Conservation (phyloP, 108 stramenopile genomes). For the Nannochloropsis salina region DNA sequence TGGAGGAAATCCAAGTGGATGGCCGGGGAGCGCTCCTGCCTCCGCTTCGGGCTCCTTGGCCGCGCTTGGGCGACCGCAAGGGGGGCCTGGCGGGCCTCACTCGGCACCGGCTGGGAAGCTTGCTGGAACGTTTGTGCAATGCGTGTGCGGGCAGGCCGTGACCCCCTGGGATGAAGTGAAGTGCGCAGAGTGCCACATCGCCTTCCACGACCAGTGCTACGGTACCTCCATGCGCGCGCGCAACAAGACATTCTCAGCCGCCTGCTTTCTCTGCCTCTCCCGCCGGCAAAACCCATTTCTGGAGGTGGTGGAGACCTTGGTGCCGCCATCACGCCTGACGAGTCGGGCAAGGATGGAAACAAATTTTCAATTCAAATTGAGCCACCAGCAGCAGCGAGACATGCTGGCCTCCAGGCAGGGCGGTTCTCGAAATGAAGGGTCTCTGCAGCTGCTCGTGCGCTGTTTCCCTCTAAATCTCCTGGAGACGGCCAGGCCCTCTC, state of each 20-base stretch:
- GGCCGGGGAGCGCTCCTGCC: neutral
- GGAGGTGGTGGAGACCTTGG: neutral
- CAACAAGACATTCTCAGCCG: neutral
- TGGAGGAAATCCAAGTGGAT: neutral
- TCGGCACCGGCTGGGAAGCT: too few relatives aligned
- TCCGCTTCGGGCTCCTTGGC: neutral
- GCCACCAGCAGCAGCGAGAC: neutral
- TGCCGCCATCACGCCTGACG: neutral
- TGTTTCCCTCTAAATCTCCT: neutral
- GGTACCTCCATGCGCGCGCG: slow-evolving; percentile 2
- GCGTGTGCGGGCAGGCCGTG: neutral
- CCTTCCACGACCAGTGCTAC: slow-evolving; percentile 1
- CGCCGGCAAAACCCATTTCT: neutral
- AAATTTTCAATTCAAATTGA: neutral
- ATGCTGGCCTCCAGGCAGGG: neutral
- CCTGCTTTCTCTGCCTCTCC: neutral
- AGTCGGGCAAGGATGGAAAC: neutral
- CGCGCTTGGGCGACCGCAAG: neutral
- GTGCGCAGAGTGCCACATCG: neutral
- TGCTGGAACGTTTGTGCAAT: neutral
- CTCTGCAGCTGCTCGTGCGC: neutral
- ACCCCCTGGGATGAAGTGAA: neutral
- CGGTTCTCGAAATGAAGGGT: neutral
- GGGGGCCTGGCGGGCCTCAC: neutral
- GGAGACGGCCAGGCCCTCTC: neutral